Base-by-base conservation (phyloP, 1,284 basidiomycete species). In the Inonotus hispidus region DNA sequence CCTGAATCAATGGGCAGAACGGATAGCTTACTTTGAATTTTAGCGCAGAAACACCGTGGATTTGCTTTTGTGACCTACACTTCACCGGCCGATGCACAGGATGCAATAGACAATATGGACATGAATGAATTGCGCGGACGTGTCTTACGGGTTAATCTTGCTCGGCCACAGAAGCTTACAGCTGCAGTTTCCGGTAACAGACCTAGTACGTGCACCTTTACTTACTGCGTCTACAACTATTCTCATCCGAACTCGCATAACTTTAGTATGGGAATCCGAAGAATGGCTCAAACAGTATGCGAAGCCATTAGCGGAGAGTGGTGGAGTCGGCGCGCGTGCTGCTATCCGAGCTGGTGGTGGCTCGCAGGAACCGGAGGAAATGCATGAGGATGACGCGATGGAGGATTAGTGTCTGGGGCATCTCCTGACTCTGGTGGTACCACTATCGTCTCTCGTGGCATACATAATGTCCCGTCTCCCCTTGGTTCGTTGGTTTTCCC, bases 101-200 rank as follows among this genome's bases (percentile, higher is more conserved):
- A 92, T 71, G 90, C 90, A 50, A 92, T 92, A 64, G 90, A 92
- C 76, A 92, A 92, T 73, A 92, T 92, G 90, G 90, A 92, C 71
- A 76, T 91, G 69, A 92, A 92, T 67, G 90, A 92, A 70, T 73
- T 92, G 37, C 77, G 78, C 23, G 89, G 87, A 35, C 82, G 81
- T 59, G 87, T 92, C 25, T 72, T 92, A 63, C 41, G 41, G 6
- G 41, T 91, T 50, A 92, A 88, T 68, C 72, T 91, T 37, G 90
- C 90, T 19, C 79, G 86, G 41, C 88, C 88, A 2, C 81, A 84
- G 77, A 91, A 88, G 68, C 79, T 79, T 2, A 79, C 80, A 2
- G 72, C 82, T 39, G 85, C 88, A 65, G 80, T 82, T 29, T 77
- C 78, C 60, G 84, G 84, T 47, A 92, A 90, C 74, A 81, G 87